Percentiles rank a stretch among this genome's conserved stretches.
Evolutionary conservation across 768 basidiomycete genomes (phyloP).

Genomic region (Tulasnella sp.): DNA sequence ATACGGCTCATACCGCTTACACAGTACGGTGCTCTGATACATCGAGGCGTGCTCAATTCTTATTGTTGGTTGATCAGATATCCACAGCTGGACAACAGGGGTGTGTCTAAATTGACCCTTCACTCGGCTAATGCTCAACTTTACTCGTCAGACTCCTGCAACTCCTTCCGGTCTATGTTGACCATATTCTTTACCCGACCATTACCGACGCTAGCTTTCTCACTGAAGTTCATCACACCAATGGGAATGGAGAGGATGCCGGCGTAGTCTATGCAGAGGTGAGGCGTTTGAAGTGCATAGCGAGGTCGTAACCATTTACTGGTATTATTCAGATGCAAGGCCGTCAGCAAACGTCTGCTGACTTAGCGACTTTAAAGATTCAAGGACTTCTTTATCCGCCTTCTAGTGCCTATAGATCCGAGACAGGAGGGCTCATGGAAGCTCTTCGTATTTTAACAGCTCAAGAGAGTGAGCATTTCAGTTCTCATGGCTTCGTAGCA

Average conservation of each 20-base stretch:
- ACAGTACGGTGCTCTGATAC: too few species aligned
- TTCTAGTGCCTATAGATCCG: slow-evolving; percentile 82
- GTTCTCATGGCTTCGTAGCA: slow-evolving; percentile 12
- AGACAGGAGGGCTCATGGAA: slow-evolving; percentile 94
- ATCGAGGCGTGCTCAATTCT: too few species aligned
- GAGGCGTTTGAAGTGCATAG: slow-evolving; percentile 24
- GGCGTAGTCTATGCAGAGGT: slow-evolving; percentile 68
- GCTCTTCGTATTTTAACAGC: slow-evolving; percentile 73
- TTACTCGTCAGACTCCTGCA: slow-evolving; percentile 42
- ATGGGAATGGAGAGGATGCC: slow-evolving; percentile 77
- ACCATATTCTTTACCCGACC: slow-evolving; percentile 94
- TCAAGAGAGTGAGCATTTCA: slow-evolving; percentile 77
- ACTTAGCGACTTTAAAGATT: slow-evolving; percentile 78
- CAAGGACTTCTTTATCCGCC: slow-evolving; percentile 72
- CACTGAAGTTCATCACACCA: slow-evolving; percentile 71
- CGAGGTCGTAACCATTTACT: too few species aligned
- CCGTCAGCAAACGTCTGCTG: slow-evolving; percentile 80
- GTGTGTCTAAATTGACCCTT: too few species aligned
- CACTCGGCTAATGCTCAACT: too few species aligned
- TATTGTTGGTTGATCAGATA: too few species aligned
- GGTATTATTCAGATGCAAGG: slow-evolving; percentile 99
- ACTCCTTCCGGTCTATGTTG: slow-evolving; percentile 76
- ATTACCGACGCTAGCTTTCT: slow-evolving; percentile 50
- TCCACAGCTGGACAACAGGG: slow-evolving; percentile 92
- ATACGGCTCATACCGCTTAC: slow-evolving; percentile 88